These are phyloP conservation scores for Vanrija sp. DNA, from an alignment of 1,284 basidiomycete genomes.

Conservation along the genomic window DNA sequence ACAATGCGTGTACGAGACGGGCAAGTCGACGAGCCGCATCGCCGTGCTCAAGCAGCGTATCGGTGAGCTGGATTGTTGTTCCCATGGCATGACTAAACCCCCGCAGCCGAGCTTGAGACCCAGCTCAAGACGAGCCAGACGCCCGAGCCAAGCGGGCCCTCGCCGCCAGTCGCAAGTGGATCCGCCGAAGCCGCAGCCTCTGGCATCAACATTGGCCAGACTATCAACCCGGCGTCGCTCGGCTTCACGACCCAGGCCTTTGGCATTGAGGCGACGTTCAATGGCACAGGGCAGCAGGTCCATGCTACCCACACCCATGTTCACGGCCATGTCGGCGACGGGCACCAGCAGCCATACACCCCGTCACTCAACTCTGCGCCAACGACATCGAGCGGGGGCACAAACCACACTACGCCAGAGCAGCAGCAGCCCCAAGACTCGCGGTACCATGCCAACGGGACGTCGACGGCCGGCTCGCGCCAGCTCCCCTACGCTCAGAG, in stretches of 20 bases:
- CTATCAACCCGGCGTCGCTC: constrained; percentile 3
- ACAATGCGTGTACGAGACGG: constrained; percentile 29
- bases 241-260: constrained; percentile 2
- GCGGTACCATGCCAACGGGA: not conserved
- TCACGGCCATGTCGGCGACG: not conserved
- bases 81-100: constrained; percentile 1
- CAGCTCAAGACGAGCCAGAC: constrained; percentile 12
- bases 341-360: not conserved
- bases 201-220: not conserved
- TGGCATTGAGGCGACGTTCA: not conserved
- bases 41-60: constrained; percentile 27
- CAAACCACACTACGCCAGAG: not conserved
- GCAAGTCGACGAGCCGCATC: constrained; percentile 22
- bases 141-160: not conserved
- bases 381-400: not conserved
- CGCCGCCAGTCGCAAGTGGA: no score
- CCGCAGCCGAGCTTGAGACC: constrained; percentile 15
- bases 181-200: not conserved
- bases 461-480: not conserved
- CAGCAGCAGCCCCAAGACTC: not conserved
- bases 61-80: constrained; percentile 8
- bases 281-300: not conserved
- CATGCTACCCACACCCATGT: not conserved
- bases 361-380: no score
- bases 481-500: constrained; percentile 11